Base-by-base conservation (phyloP, 2,329 filamentous ascomycete species). In the Chaetomium strumarium region DNA sequence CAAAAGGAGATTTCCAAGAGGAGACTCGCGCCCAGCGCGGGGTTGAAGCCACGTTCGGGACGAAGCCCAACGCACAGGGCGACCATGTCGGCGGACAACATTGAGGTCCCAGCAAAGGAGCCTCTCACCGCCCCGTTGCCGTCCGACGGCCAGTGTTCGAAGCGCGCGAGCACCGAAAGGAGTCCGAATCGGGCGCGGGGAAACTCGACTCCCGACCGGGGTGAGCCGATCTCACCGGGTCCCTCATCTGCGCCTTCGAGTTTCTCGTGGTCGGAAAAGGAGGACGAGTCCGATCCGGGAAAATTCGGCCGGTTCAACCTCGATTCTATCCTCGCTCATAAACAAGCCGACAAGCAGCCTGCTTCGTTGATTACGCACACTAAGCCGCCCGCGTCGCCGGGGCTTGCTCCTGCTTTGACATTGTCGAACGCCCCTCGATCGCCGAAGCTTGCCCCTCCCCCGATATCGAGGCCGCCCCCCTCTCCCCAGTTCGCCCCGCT, bases 161-260 rank as follows among this genome's bases (percentile, higher is more conserved):
- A 67, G 48, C 70, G 66, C 56, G 63, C 64, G 16, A 72, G 67
- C 46, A 72, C 68, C 12, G 62, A 63, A 42, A 61, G 70, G 24
- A 75, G 71, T 49, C 72, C 72, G 1, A 70, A 68, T 19, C 74
- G 78, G 51, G 68, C 70, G 4, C 71, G 79, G 44, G 77, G 75
- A 1, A 78, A 77, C 58, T 82, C 79, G 2, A 79, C 76, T 3
- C 74, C 80, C 0, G 72, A 69, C 39, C 58, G 62, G 30, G 62
- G 70, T 9, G 75, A 77, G 36, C 65, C 73, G 3, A 73, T 83
- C 17, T 79, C 79, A 1, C 78, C 82, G 0, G 83, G 83, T 0
- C 83, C 84, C 11, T 84, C 83, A 0, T 86, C 84, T 2, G 84
- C 84, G 2, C 84, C 84, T 1, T 80, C 81, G 9, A 81, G 72